Evolutionary conservation across 1,139 yeast species (phyloP).

Genomic region (Candida frijolesensis): DNA sequence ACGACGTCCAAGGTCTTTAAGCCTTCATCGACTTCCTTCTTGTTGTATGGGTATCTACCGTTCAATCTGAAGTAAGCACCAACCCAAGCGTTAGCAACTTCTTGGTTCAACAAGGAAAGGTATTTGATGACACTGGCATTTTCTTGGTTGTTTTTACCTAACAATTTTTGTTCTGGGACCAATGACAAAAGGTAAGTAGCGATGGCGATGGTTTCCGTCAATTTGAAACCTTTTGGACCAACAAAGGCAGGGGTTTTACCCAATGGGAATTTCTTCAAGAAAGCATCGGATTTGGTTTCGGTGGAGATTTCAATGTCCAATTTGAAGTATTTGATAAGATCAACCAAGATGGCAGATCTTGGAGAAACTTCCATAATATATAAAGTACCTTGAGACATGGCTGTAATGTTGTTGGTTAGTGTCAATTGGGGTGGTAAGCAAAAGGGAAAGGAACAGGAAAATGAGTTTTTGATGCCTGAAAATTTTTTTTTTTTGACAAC

Average conservation of each 20-base stretch:
- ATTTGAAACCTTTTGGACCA: slow-evolving; percentile 78
- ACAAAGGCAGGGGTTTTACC: slow-evolving; percentile 75
- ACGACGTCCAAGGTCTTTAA: slow-evolving; percentile 39
- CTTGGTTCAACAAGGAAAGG: slow-evolving; percentile 81
- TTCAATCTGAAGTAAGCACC: slow-evolving; percentile 33
- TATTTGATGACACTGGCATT: slow-evolving; percentile 76
- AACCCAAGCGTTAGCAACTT: slow-evolving; percentile 41
- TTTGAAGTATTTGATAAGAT: slow-evolving; percentile 58
- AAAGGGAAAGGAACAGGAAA: neutral
- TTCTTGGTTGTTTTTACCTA: slow-evolving; percentile 68
- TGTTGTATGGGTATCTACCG: slow-evolving; percentile 64
- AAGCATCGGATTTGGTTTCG: slow-evolving; percentile 40
- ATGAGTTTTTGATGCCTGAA: too few relatives aligned
- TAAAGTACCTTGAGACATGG: slow-evolving; percentile 68
- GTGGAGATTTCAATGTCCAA: slow-evolving; percentile 61
- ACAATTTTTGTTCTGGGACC: slow-evolving; percentile 32
- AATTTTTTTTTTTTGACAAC: too few relatives aligned
- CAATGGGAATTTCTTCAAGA: slow-evolving; percentile 63
- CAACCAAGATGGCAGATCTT: slow-evolving; percentile 42
- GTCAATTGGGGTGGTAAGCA: neutral
- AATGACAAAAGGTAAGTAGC: slow-evolving; percentile 41
- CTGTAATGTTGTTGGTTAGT: neutral
- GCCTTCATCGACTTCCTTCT: slow-evolving; percentile 69
- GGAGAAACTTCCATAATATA: slow-evolving; percentile 54
- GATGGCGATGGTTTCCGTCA: slow-evolving; percentile 81